Base-by-base conservation (phyloP, 78 protist genomes). In the Dictyostelium capitatum region DNA sequence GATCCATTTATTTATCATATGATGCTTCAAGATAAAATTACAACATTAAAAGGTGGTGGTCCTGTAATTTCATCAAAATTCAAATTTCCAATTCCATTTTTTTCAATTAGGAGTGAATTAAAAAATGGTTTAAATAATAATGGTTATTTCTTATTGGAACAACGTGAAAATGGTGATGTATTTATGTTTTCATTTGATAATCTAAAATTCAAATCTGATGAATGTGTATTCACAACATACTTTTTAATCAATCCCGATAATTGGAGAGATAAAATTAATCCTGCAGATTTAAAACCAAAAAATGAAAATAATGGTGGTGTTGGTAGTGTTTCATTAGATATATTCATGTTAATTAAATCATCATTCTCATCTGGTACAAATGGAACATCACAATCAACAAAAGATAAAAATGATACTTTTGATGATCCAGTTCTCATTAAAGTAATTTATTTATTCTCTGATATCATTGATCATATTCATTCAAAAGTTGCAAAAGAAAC, bases 141-240 rank as follows among this genome's bases (percentile, higher is more conserved):
- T 46, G 47, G 23, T 72, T 37, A 56, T 6, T 73, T 37, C 6
- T 3, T 57, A 15, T 11, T 83, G 6, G 91, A 83, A 46, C 74
- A 83, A 25, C 37, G 91, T 37, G 91, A 83, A 17, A 83, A 83
- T 73, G 91, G 91, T 32, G 91, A 83, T 57, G 25, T 83, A 14
- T 28, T 23, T 83, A 73, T 77, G 30, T 54, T 74, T 47, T 73
- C 64, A 14, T 54, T 73, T 73, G 32, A 12, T 30, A 17, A 70
- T 23, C 30, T 43, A 83, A n/a, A n/a, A n/a, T 23, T 77, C 15
- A 37, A 46, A 46, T 43, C 23, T 37, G 46, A 47, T 51, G 67
- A 77, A 51, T 77, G 62, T 20, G 19, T 50, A 20, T 28, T 77
- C 30, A 37, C 82, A 23, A 28, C 50, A 14, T 77, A 77, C 56